Base-by-base conservation (phyloP, 495 filamentous ascomycete species). In the Tuber indicum region DNA sequence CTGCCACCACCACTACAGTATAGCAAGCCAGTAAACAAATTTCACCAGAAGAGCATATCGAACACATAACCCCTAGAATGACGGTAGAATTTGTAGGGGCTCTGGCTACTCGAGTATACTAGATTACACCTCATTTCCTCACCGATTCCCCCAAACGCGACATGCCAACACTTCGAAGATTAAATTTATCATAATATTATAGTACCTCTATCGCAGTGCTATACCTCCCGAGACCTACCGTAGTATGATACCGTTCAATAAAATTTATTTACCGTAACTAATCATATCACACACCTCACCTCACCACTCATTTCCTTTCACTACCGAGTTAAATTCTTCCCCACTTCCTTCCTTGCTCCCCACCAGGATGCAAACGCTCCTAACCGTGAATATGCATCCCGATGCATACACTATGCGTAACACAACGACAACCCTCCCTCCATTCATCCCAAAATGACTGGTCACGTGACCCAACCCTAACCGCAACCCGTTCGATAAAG, bases 381-480 rank as follows among this genome's bases (percentile, higher is more conserved):
- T 46, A 19, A 23, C 47, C 47, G 47, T 19, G 47, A 19, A 17
- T 16, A 46, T 46, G 17, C 47, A 58, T 9, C n/a, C 23, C 23
- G 23, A 58, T 58, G 49, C 23, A 26, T 58, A 58, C 49, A 14
- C 12, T 9, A 17, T 58, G 8, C 52, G 10, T 58, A 26, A 17
- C 49, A 14, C 52, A 58, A 58, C 9, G 23, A 58, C 8, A 58
- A 26, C 52, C 8, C 9, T 10, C n/a, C 52, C 3, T 26, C 52
- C n/a, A 6, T 49, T 8, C 17, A 49, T 21, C 17, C 17, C 45
- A 46, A 46, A 19, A 21, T 21, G 2, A 6, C 49, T 0, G 0
- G 49, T 66, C 58, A 66, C 58, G 58, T 66, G 58, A 66, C 32
- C 58, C 14, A 66, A 66, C 58, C 58, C 58, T 66, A 66, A 66